Percentiles rank a stretch among this genome's conserved stretches.
Conservation (phyloP, 305 asterid species). For the Fraxinus floribunda region DNA sequence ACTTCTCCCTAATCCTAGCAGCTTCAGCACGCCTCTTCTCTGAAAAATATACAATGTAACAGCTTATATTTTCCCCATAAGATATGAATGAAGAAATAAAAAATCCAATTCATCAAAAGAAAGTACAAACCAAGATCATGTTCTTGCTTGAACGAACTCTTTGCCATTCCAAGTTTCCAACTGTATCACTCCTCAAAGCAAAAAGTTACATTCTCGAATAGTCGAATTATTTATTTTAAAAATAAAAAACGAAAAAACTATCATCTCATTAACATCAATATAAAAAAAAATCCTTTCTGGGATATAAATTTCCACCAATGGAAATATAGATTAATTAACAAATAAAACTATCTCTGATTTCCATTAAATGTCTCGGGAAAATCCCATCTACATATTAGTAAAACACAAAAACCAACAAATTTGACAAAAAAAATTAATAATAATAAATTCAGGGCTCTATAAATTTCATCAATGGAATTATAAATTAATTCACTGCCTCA, state of each 20-base stretch:
- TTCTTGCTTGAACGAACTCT: slow-evolving; percentile 30
- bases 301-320: neutral
- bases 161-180: slow-evolving; percentile 20
- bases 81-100: neutral
- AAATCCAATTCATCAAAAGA: neutral
- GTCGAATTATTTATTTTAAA: neutral
- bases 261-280: neutral
- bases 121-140: slow-evolving; percentile 27
- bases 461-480: neutral
- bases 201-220: neutral
- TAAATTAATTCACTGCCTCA: neutral
- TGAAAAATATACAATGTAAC: neutral
- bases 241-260: neutral
- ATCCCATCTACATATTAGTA: neutral
- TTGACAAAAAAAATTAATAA: too few relatives aligned
- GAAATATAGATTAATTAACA: too few relatives aligned
- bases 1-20: slow-evolving; percentile 37
- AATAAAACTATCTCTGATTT: neutral
- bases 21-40: slow-evolving; percentile 40
- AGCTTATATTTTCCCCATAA: neutral
- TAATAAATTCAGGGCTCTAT: neutral
- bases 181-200: neutral
- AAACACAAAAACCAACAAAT: neutral
- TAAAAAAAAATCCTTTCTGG: neutral
- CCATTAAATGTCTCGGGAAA: too few relatives aligned